Evolutionary conservation across 352 stramenopile species (phyloP).

Genomic region (Phytophthora citricola): DNA sequence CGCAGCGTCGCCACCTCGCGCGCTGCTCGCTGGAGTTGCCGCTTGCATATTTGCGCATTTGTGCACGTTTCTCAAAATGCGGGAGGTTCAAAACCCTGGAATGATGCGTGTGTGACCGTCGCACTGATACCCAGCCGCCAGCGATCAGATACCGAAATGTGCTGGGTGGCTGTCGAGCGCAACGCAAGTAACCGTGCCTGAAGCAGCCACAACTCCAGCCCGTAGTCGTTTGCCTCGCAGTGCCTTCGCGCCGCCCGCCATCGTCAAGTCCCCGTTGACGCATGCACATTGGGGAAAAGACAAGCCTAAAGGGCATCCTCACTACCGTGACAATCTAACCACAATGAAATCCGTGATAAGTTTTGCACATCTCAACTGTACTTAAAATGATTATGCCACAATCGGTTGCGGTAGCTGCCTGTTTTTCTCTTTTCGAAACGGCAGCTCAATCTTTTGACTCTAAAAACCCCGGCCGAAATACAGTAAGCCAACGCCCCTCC

Average conservation of each 20-base stretch:
- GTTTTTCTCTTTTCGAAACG: constrained; percentile 28
- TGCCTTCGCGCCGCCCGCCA: too few relatives aligned
- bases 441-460: constrained; percentile 28
- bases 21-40: background rate
- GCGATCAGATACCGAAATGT: constrained; percentile 9
- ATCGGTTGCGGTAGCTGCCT: constrained; percentile 15
- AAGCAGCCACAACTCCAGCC: constrained; percentile 13
- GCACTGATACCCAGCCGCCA: background rate
- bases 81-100: constrained; percentile 13
- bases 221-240: background rate
- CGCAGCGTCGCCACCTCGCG: background rate
- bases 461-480: constrained; percentile 16
- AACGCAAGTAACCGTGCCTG: constrained; percentile 22
- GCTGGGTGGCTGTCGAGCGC: constrained; percentile 5
- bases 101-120: background rate
- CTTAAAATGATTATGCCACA: constrained; percentile 1
- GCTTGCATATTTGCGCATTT: constrained; percentile 11
- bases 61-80: constrained; percentile 19
- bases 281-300: constrained; percentile 12
- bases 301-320: constrained; percentile 8
- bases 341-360: too few relatives aligned
- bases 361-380: background rate
- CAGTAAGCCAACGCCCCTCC: constrained; percentile 13
- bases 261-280: background rate
- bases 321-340: constrained; percentile 13